A percentile compares a stretch with the other conserved stretches of the same genome.
Evolutionary conservation across 1,139 yeast genomes (phyloP).

Genomic region (Geotrichum reessii): DNA sequence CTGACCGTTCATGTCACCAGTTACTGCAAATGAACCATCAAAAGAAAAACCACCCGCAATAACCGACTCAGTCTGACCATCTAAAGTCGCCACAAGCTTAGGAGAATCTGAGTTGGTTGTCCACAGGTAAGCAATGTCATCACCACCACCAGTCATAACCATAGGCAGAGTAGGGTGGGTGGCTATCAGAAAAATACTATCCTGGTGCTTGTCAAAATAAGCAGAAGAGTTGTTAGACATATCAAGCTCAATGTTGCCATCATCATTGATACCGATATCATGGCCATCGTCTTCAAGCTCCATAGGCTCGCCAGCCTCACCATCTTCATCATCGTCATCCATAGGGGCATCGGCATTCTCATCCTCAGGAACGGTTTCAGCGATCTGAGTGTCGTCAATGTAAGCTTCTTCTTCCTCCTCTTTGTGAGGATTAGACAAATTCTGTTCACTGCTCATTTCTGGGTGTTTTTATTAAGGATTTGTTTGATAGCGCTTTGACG

Average conservation of each 20-base stretch:
- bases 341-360: slow-evolving; percentile 21
- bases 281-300: slow-evolving; percentile 22
- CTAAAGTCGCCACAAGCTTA: slow-evolving; percentile 63
- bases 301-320: slow-evolving; percentile 22
- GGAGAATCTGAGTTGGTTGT: slow-evolving; percentile 84
- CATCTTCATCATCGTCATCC: slow-evolving; percentile 22
- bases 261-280: slow-evolving; percentile 21
- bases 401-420: slow-evolving; percentile 24
- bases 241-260: slow-evolving; percentile 57
- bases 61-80: slow-evolving; percentile 83
- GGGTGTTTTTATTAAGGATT: background rate
- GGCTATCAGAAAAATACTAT: slow-evolving; percentile 72
- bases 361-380: slow-evolving; percentile 30
- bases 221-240: slow-evolving; percentile 83
- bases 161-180: slow-evolving; percentile 79
- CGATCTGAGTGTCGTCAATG: slow-evolving; percentile 27
- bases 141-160: slow-evolving; percentile 86
- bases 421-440: slow-evolving; percentile 1
- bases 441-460: slow-evolving; percentile 8
- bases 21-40: slow-evolving; percentile 73
- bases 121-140: slow-evolving; percentile 84
- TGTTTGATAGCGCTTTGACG: background rate
- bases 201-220: slow-evolving; percentile 83
- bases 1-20: slow-evolving; percentile 94
- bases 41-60: slow-evolving; percentile 75